Evolutionary conservation across 1,139 yeast genomes (phyloP), one percentile per base, ranked within the genome.

Genomic region (Sugiyamaella pinicola): DNA sequence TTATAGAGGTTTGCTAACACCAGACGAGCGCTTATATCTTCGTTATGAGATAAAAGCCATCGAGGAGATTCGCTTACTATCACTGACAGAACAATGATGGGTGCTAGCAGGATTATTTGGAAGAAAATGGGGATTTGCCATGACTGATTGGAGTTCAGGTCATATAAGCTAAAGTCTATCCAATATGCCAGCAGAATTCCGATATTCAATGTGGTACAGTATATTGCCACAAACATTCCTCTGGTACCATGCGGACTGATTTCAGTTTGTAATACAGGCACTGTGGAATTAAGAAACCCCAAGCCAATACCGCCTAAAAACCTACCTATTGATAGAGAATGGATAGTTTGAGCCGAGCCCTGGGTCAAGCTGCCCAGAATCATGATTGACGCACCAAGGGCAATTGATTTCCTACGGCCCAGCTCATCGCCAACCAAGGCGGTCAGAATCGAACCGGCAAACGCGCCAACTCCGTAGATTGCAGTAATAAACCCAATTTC

Each of bases 311-410:
- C 95, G 15, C 88, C 79, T 43, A 85, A 70, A 55, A 84, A 82
- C 70, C 95, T 78, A 17, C 91, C 95, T 55, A 84, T 71, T 42
- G 85, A 81, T 55, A 87, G 80, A 60, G 84, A 90, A 28, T 84
- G 85, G 52, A 88, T 84, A 2, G 83, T 75, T 52, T 80, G 79
- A 3, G 96, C 81, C 18, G 84, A 85, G 54, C 91, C 80, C 71
- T 91, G 98, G 59, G 90, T 74, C 43, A 81, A 78, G 28, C 95
- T 87, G 53, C 97, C 98, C 35, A 85, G 74, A 15, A 89, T 75
- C 66, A 90, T 89, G 63, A 90, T 72, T 2, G 85, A 67, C n/a
- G 96, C 87, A 35, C 84, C 81, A 75, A 88, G 78, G 46, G 58
- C 83, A 71, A 54, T 71, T 69, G 66, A 76, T 76, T 21, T 88